Conservation (phyloP, 768 basidiomycete species). For the Naganishia onofrii region DNA sequence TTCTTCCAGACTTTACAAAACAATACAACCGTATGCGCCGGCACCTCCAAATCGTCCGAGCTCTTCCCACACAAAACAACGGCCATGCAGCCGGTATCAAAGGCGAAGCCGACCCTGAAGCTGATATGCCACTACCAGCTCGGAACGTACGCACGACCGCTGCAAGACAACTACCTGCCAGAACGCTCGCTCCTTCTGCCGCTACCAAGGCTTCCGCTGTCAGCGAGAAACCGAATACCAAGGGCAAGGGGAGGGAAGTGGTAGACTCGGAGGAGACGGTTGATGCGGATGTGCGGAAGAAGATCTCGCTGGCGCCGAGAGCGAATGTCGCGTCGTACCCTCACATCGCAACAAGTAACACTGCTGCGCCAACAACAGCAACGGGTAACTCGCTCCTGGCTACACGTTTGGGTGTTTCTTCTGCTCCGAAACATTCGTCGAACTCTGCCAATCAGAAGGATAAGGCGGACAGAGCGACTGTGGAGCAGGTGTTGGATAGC, state of each 20-base stretch:
- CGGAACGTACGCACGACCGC: constrained; percentile 41
- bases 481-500: constrained; percentile 92
- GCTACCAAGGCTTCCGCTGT: constrained; percentile 8
- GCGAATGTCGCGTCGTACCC: constrained; percentile 69
- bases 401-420: constrained; percentile 57
- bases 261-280: not conserved
- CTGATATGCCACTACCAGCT: constrained; percentile 59
- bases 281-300: constrained; percentile 17
- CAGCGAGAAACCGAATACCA: constrained; percentile 11
- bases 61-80: constrained; percentile 65
- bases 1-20: constrained; percentile 83
- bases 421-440: constrained; percentile 85
- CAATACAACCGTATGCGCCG: constrained; percentile 93
- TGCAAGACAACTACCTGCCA: constrained; percentile 35
- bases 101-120: constrained; percentile 29
- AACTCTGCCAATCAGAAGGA: constrained; percentile 87
- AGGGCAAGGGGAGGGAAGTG: constrained; percentile 10
- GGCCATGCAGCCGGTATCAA: constrained; percentile 46
- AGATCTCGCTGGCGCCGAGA: constrained; percentile 60
- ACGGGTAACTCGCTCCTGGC: constrained; percentile 21
- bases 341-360: constrained; percentile 59
- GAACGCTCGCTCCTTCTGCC: not conserved
- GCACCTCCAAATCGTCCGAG: constrained; percentile 64
- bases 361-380: not conserved
- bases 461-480: constrained; percentile 93